Evolutionary conservation across 257 asterid species (phyloP).

Genomic region (Prunella vulgaris): DNA sequence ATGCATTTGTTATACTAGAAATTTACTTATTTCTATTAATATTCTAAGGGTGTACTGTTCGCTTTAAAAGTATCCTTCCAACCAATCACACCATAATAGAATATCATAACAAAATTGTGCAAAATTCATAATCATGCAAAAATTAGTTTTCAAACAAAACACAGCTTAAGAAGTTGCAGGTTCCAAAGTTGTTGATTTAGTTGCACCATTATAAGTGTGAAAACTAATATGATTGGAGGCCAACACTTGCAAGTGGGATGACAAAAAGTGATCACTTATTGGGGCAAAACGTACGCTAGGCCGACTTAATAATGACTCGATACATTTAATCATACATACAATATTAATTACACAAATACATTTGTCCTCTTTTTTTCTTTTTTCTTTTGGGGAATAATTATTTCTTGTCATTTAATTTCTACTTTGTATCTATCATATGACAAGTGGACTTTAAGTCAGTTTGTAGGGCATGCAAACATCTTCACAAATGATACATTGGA

Average conservation of each 20-base stretch:
- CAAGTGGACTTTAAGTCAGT: neutral
- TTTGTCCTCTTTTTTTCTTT: neutral
- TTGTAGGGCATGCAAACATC: neutral
- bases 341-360: too few species aligned
- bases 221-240: slow-evolving; percentile 15
- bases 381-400: neutral
- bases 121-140: too few species aligned
- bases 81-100: too few species aligned
- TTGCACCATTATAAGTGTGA: neutral
- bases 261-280: slow-evolving; percentile 14
- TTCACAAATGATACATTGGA: neutral
- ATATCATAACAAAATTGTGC: neutral
- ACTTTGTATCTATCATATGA: neutral
- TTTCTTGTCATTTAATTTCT: neutral
- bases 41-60: too few species aligned
- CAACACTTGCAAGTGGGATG: slow-evolving; percentile 25
- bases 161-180: neutral
- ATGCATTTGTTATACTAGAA: too few species aligned
- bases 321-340: slow-evolving; percentile 13
- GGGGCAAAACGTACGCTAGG: slow-evolving; percentile 2
- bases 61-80: too few species aligned
- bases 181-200: neutral
- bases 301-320: neutral
- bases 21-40: too few species aligned
- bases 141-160: too few species aligned